Evolutionary conservation across 805 yeast genomes (phyloP), one percentile per base, ranked within the genome.

Genomic region (Candida taoyuanica): DNA sequence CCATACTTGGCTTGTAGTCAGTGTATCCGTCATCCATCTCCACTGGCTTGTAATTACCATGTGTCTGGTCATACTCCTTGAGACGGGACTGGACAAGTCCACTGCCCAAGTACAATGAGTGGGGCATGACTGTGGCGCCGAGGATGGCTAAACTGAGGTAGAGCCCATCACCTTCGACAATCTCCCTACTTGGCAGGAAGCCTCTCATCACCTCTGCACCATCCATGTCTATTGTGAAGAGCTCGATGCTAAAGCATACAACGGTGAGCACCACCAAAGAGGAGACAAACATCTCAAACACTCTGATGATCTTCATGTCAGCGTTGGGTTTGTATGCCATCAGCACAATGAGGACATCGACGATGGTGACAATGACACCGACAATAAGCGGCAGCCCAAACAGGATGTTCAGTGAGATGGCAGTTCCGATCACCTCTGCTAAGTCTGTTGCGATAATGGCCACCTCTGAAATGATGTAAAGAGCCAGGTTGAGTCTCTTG

Each of bases 381-480:
- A 77, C 68, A 7, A 85, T 70, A 15, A 93, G 65, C 0, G 98
- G 98, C 7, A 93, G 66, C 3, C 75, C 72, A 56, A 89, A 78
- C 30, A 93, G 64, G 39, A 91, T 86, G 50, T 93, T 87, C 40
- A 91, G 70, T 1, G 98, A 82, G 40, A 91, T 87, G 4, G 98
- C 97, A 4, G 96, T 86, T n/a, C 98, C 98, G 18, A 93, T 91
- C 25, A 91, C 96, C 58, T 91, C 98, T 1, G 98, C 97, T 47
- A 93, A 73, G 63, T 91, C 98, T 0, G 98, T 91, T 2, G 97
- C 96, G 30, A 91, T 79, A 42, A 91, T 91, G 16, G 98, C 95
- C 15, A 82, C 64, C 55, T 91, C 98, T 0, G 97, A 94, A 44
- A 89, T 70, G 3, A 79, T 57, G 58, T 91, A 89, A 17, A 88